Percentiles rank a stretch among this genome's conserved stretches.
These are phyloP conservation scores for Scenedesmus sp. DNA, from an alignment of 163 green algal species.

Conservation along the genomic window DNA sequence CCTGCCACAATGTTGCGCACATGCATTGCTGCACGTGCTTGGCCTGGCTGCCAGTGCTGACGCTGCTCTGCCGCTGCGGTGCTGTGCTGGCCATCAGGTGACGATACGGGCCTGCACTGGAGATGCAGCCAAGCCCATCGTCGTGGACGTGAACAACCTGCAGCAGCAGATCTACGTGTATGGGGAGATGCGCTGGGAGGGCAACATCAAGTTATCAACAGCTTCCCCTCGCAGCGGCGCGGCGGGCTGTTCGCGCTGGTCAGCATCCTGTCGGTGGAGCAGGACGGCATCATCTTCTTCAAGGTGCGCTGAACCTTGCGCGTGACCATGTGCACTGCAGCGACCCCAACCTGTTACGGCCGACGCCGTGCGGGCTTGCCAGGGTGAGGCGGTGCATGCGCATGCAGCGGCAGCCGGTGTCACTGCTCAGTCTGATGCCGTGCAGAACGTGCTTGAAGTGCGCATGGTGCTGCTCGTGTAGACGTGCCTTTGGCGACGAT, in stretches of 20 bases:
- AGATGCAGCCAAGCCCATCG: neutral
- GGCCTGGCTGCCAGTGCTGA: neutral
- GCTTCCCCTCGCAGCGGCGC: constrained; percentile 13
- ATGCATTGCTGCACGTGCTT: neutral
- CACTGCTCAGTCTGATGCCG: too few species aligned
- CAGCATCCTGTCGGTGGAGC: constrained; percentile 48
- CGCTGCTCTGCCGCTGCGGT: neutral
- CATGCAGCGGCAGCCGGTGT: too few species aligned
- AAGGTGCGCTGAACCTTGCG: neutral
- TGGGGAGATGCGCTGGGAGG: constrained; percentile 41
- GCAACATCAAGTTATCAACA: constrained; percentile 55
- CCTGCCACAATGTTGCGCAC: too few species aligned
- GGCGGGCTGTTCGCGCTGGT: constrained; percentile 39
- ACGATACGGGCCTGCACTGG: constrained; percentile 35
- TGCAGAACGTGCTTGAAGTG: too few species aligned
- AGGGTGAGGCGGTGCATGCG: too few species aligned
- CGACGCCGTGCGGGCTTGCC: too few species aligned
- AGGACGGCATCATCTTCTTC: constrained; percentile 42
- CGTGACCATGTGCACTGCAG: neutral
- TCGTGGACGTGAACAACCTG: constrained; percentile 49
- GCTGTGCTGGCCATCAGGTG: neutral
- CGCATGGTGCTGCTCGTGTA: too few species aligned
- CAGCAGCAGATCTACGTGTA: constrained; percentile 53
- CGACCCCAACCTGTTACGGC: too few species aligned
- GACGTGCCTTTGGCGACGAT: too few species aligned